Evolutionary conservation across 2,329 filamentous ascomycete genomes (phyloP), one percentile per base, ranked within the genome.

Genomic region (Lasiodiplodia citricola): DNA sequence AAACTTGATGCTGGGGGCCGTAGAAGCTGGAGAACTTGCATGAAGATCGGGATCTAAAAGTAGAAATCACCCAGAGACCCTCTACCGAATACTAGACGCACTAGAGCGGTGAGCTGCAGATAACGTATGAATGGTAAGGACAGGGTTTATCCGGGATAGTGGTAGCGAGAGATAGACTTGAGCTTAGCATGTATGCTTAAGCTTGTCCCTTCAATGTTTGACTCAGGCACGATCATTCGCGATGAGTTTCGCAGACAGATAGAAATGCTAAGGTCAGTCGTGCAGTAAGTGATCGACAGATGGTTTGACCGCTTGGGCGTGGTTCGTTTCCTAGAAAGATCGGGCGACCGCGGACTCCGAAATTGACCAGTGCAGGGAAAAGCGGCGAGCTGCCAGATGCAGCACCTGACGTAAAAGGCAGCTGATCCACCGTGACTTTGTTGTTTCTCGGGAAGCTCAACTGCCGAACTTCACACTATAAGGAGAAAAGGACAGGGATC

Each of bases 141-240:
- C 18, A 38, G 35, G 55, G 55, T 13, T 4, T 23, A 47, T 38
- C 57, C 38, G 25, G 23, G 6, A 31, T 23, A 31, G 21, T 38
- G 57, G 57, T 60, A 60, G 57, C 57, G 57, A 60, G 57, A 28
- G 18, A 47, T 8, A 47, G 37, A 38, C 57, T 47, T 60, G 57
- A 41, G 37, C 57, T 60, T 31, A 60, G 25, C 10, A 18, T 47
- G 56, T 18, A 60, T 44, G 56, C 56, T 60, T 60, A 28, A 60
- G 35, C 31, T 21, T 21, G 21, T 18, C 5, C 2, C 21, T n/a
- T 21, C n/a, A 21, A n/a, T 2, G 44, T 37, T 57, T 25, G 55
- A 31, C 55, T 57, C 18, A 21, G 23, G 31, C 35, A 47, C 3
- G 11, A 38, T 23, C 10, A 6, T 57, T 21, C 10, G 35, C 54